Conservation (phyloP, 73 alveolate genomes). For the Blepharisma japonicum region DNA sequence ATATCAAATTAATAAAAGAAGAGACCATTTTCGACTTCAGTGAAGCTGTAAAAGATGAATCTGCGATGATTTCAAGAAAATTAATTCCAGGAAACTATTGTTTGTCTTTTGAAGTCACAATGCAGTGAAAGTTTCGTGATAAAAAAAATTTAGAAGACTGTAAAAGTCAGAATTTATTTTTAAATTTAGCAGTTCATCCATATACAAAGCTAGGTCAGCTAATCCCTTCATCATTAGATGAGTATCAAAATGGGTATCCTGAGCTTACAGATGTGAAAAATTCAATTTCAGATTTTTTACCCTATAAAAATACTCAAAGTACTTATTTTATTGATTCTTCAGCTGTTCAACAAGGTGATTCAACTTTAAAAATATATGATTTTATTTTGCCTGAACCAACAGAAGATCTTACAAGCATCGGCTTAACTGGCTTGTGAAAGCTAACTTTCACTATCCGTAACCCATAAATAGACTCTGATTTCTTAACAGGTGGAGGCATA, state of each 20-base stretch:
- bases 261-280: background rate
- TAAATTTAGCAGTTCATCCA: conserved; percentile 1
- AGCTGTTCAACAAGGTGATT: background rate
- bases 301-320: background rate
- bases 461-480: background rate
- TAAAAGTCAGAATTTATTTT: background rate
- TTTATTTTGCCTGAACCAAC: background rate
- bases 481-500: background rate
- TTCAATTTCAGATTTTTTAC: background rate
- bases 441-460: background rate
- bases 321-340: background rate
- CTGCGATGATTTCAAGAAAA: background rate
- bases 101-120: background rate
- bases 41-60: background rate
- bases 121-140: background rate
- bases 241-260: background rate
- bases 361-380: background rate
- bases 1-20: background rate
- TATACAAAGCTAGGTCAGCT: background rate
- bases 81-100: background rate
- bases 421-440: conserved; percentile 20
- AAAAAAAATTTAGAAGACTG: background rate
- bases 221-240: background rate
- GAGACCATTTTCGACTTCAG: background rate
- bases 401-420: background rate